Percentiles rank a stretch among this genome's conserved stretches.
These are phyloP conservation scores for Cenococcum geophilum DNA, from an alignment of 495 filamentous ascomycete genomes.

Conservation along the genomic window DNA sequence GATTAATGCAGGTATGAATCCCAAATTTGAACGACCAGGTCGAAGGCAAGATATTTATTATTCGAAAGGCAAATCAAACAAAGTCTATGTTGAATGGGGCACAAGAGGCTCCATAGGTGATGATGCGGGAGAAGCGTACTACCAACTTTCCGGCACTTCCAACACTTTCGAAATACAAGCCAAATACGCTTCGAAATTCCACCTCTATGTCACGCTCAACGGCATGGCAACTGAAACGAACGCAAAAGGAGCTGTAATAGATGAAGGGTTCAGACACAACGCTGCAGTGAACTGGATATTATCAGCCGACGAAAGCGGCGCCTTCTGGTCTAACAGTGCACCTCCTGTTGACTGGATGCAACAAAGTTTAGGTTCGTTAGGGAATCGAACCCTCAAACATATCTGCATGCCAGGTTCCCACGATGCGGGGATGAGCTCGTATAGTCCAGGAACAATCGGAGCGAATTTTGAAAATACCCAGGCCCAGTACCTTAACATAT, in stretches of 20 bases:
- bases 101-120: conserved; percentile 15
- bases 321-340: conserved; percentile 20
- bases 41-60: neutral
- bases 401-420: conserved; percentile 31
- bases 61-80: conserved; percentile 7
- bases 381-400: conserved; percentile 23
- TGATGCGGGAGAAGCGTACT: conserved; percentile 30
- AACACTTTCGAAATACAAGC: conserved; percentile 19
- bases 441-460: conserved; percentile 18
- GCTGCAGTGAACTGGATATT: conserved; percentile 25
- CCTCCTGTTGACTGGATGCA: conserved; percentile 29
- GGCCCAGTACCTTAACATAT: conserved; percentile 26
- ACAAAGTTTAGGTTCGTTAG: conserved; percentile 22
- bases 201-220: conserved; percentile 20
- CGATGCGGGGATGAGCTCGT: conserved; percentile 27
- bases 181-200: conserved; percentile 12
- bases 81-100: conserved; percentile 26
- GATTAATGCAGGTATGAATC: conserved; percentile 19
- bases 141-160: conserved; percentile 16
- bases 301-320: conserved; percentile 24
- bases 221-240: conserved; percentile 18
- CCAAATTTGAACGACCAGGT: neutral
- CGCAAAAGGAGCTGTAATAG: conserved; percentile 15
- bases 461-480: conserved; percentile 26
- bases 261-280: conserved; percentile 28